Base-by-base conservation (phyloP, 2,329 filamentous ascomycete genomes). In the Venturia pyrina region DNA sequence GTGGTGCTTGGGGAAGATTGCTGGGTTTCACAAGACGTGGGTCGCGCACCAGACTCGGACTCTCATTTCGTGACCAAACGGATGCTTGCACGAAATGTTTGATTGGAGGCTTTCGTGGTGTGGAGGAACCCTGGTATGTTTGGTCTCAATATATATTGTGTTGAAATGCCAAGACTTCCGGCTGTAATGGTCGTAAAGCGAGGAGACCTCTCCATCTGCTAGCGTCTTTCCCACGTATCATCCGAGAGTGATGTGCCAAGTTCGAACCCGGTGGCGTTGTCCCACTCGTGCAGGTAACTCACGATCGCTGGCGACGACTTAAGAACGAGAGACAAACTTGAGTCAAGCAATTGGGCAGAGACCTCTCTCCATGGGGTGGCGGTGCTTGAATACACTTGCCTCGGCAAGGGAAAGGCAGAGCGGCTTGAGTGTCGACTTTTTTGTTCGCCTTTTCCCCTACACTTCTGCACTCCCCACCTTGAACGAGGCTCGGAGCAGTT, bases 331-430 rank as follows among this genome's bases (percentile, higher is more conserved):
- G 61, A 65, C 19, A 66, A n/a, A n/a, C 66, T 67, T 67, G 63
- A 67, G 66, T 67, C 63, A 65, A 67, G 66, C 66, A 67, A 67
- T 67, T 65, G 63, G 53, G 66, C 66, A 67, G 66, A 67, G 63
- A 65, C 17, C 63, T 63, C 50, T 62, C 66, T 34, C 53, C 66
- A 62, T 67, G 34, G 53, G 64, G 63, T 63, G 66, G 66, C 66
- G 66, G 37, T 65, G n/a, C 43, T 62, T 41, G 37, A 66, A 44
- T 66, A 66, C 64, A 63, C 53, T 40, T 21, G 34, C 46, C 40
- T n/a, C 64, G 53, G 43, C n/a, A 43, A 50, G 64, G 40, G 34
- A 50, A 5, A 56, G 34, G 57, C 24, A 28, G 21, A 46, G 57
- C 34, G 57, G 34, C 48, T 66, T 40, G 40, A 57, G 28, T 13